phyloP scores from a whole-genome alignment of 257 asterid species.

The Solanum sejunctum region DNA sequence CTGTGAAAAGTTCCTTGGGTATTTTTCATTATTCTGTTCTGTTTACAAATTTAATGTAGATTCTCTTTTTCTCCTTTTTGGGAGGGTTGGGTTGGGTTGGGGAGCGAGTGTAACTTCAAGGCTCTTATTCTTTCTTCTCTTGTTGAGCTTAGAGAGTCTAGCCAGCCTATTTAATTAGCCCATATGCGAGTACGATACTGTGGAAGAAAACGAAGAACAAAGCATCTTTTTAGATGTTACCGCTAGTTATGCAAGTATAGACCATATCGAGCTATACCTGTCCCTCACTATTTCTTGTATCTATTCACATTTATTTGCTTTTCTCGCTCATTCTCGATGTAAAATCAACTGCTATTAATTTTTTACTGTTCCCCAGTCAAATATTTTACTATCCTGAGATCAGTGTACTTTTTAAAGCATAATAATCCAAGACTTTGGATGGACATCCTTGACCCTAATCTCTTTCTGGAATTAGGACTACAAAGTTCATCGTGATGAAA shows the following conservation, averaged over 20 bases:
- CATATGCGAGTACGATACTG: background rate
- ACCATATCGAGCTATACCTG: background rate
- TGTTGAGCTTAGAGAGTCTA: background rate
- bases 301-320: background rate
- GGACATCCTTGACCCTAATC: background rate
- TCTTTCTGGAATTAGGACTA: conserved; percentile 43
- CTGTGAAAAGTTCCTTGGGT: background rate
- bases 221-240: background rate
- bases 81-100: background rate
- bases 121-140: background rate
- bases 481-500: conserved; percentile 88
- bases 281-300: background rate
- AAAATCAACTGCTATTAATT: background rate
- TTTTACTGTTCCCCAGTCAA: background rate
- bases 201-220: background rate
- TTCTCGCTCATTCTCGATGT: background rate
- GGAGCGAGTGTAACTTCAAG: background rate
- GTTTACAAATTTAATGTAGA: background rate
- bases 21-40: background rate
- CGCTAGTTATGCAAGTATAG: background rate
- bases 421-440: background rate
- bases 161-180: background rate
- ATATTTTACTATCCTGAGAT: background rate
- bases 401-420: background rate
- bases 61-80: background rate